Conservation (phyloP, 257 asterid genomes). For the Knoxia roxburghii region DNA sequence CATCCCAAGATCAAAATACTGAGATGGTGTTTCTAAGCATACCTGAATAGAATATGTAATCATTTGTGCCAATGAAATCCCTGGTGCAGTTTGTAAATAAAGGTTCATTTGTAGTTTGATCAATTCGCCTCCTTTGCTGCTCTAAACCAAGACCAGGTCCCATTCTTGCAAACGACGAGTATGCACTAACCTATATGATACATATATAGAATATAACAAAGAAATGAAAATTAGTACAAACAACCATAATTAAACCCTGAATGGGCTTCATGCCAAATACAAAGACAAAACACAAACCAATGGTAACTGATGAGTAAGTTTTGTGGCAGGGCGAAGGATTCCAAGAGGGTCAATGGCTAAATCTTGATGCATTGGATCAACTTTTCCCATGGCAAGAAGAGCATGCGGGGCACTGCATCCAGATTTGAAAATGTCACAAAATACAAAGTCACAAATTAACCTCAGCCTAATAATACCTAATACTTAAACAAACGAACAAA, state of each 20-base stretch:
- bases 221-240: background rate
- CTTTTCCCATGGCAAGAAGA: conserved; percentile 97
- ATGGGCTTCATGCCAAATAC: background rate
- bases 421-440: background rate
- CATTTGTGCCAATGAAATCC: conserved; percentile 91
- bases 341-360: conserved; percentile 78
- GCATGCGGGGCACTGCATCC: conserved; percentile 86
- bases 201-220: conserved; percentile 15
- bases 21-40: conserved; percentile 6
- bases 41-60: conserved; percentile 98
- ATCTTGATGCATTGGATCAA: conserved; percentile 86
- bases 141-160: conserved; percentile 65
- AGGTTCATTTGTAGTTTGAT: conserved; percentile 86
- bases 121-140: conserved; percentile 79
- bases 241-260: background rate
- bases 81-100: conserved; percentile 84
- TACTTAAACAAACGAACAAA: conserved; percentile 18
- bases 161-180: conserved; percentile 85
- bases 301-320: conserved; percentile 81
- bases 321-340: conserved; percentile 65
- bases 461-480: background rate
- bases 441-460: background rate
- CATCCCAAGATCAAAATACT: background rate
- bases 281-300: conserved; percentile 44
- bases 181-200: conserved; percentile 86